Base-by-base conservation (phyloP, 2,329 filamentous ascomycete species). In the Epichloe gansuensis region DNA sequence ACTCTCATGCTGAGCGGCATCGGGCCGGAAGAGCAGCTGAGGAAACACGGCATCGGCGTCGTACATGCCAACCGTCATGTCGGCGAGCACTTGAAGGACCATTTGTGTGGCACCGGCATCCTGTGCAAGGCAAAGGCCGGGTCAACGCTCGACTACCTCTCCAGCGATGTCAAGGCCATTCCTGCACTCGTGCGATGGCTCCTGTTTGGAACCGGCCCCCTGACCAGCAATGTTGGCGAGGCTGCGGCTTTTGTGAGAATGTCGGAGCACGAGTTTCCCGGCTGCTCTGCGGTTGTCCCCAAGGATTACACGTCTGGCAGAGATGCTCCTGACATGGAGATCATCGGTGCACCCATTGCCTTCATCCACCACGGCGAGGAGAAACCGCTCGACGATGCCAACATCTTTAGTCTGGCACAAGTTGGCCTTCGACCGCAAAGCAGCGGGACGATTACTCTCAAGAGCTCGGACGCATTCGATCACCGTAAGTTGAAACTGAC, bases 61-160 rank as follows among this genome's bases (percentile, higher is more conserved):
- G 60, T 81, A 38, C 65, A 69, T 2, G 72, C 84, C 59, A 70
- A 80, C 2, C 80, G 79, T 0, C 81, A 80, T 42, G 80, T 86
- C 12, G 82, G 82, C 27, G 73, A 69, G 31, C 82, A 83, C 63
- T 48, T 63, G 34, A 57, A 58, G 55, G 62, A 64, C 51, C 62
- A 61, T n/a, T 51, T 58, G 13, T 52, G 52, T 52, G 48, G 53
- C n/a, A 50, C 46, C 25, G 54, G 49, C 21, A 25, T 58, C 23
- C 8, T 53, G 13, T 54, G 54, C 47, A 58, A 56, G 50, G 51
- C 54, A 39, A 57, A 56, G 49, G 38, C 47, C 8, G 49, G 53
- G 3, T 25, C 42, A 4, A 55, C 55, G 2, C 51, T 56, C 43
- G 56, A 57, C 47, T 58, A 57, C 41, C 53, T 58, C 36, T 13